These are phyloP conservation scores for Akanthomyces dipterigenus DNA, from an alignment of 2,329 filamentous ascomycete species.

Conservation along the genomic window DNA sequence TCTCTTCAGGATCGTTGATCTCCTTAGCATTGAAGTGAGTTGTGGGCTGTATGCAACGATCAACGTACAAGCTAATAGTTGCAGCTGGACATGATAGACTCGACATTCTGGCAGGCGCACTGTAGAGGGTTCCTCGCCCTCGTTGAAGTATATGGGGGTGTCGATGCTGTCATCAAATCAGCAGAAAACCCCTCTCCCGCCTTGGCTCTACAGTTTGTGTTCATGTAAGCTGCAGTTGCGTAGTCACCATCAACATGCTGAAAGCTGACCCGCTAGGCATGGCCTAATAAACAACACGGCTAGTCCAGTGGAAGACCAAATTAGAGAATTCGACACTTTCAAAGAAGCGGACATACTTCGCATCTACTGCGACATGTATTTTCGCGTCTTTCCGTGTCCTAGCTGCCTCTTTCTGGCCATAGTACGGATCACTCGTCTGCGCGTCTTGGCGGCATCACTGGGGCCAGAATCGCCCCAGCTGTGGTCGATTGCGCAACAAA, in stretches of 20 bases:
- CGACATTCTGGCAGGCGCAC: background rate
- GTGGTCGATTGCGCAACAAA: background rate
- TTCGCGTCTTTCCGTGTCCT: background rate
- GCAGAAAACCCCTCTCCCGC: background rate
- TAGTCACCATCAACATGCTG: background rate
- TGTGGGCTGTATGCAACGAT: background rate
- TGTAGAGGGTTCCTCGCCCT: background rate
- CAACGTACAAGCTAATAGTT: background rate
- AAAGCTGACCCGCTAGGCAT: background rate
- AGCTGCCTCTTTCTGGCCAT: background rate
- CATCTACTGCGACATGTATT: background rate
- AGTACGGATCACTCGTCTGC: background rate
- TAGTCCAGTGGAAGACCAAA: background rate
- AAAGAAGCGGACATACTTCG: background rate
- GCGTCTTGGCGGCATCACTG: background rate
- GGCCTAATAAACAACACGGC: background rate
- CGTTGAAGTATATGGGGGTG: background rate
- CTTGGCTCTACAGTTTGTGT: background rate
- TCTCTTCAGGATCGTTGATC: conserved; percentile 1
- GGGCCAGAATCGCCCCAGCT: background rate
- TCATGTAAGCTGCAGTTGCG: background rate
- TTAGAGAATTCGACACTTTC: background rate
- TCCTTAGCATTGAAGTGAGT: conserved; percentile 1
- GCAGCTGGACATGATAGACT: background rate
- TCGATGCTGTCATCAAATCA: background rate